Evolutionary conservation across 164 flowering plant species (phyloP), one percentile per base, ranked within the genome.

Genomic region (Houttuynia cordata): DNA sequence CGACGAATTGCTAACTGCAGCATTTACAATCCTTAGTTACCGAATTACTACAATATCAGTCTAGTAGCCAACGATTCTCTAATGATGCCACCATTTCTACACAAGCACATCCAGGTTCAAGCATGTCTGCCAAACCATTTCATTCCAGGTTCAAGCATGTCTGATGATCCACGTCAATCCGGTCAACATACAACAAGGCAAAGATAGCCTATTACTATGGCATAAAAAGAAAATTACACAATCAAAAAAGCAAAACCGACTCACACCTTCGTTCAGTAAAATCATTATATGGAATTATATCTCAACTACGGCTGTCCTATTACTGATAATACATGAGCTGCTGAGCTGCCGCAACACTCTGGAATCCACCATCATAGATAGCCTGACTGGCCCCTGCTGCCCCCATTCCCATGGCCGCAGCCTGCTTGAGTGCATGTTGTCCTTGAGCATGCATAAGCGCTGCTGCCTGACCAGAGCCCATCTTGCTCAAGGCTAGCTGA

Each of bases 321-420:
- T 67, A 82, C 80, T 80, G 86, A 65, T 86, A 86, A 56, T 86
- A 91, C 91, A 88, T 82, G 39, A 87, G 83, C 67, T 85, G 93
- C 79, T 91, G 96, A 30, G 83, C 64, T 0, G 88, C 63, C 0
- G 88, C 79, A 23, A 76, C 73, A 40, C 73, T 79, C 56, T 65
- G 86, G 68, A 71, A 91, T 3, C 84, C 83, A 45, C 85, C 90
- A 60, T 91, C 98, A 52, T 91, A 88, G 19, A 82, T 78, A 0
- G 90, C 80, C 64, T 81, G 88, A 69, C 82, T 80, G 21, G 83
- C 79, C 55, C 85, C 89, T 30, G 76, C 89, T 24, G 76, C 73
- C 61, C 81, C 81, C 77, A 86, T 73, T 53, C 84, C 83, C 78
- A 83, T 73, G 39, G 82, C 49, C 4, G 82, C 49, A 4, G 54